Evolutionary conservation across 148 eudicot genomes (phyloP), one percentile per base, ranked within the genome.

Genomic region (Persicaria tinctoria): DNA sequence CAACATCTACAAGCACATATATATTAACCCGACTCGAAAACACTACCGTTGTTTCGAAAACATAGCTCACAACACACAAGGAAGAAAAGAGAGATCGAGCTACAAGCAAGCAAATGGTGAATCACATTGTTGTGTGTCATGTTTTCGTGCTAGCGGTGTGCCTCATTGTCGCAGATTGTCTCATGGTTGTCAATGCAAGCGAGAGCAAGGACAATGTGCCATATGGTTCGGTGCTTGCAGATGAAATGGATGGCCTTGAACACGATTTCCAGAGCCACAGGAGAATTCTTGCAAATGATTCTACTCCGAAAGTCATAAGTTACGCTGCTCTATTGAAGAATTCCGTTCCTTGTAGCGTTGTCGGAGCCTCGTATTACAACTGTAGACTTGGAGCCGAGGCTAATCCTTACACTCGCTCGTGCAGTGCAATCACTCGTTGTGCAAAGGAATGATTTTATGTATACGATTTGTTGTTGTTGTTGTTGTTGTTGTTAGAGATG

Each of bases 381-480:
- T 71, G 74, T 7, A 13, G 6, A 9, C 0, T 10, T 0, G 74
- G 55, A 48, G 74, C 38, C 16, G 74, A 71, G 44, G 74, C 74
- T 48, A 71, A 71, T 48, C 74, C 74, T 50, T 71, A 71, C 74
- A 7, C 54, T 17, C 74, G 74, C 7, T 18, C 74, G 2, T 71
- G 74, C 41, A 48, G 14, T 12, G 41, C 18, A 0, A 71, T 71
- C 14, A 71, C 74, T 48, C 74, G 55, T 46, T 71, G 74, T 48
- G 27, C 53, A 46, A 53, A 53, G 0, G 55, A 48, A 17, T 71
- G 53, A 71, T 66, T 1, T 32, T 63, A 12, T 50, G 53, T 50
- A 8, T 50, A 50, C 9, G 53, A 12, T 9, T 10, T 50, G 53
- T 50, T 50, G 8, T 50, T 8, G 53, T 6, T 50, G 8, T 50